These are phyloP conservation scores for Thoreauomyces humboldtii DNA, from an alignment of 192 early-diverging fungal genomes.

Conservation along the genomic window DNA sequence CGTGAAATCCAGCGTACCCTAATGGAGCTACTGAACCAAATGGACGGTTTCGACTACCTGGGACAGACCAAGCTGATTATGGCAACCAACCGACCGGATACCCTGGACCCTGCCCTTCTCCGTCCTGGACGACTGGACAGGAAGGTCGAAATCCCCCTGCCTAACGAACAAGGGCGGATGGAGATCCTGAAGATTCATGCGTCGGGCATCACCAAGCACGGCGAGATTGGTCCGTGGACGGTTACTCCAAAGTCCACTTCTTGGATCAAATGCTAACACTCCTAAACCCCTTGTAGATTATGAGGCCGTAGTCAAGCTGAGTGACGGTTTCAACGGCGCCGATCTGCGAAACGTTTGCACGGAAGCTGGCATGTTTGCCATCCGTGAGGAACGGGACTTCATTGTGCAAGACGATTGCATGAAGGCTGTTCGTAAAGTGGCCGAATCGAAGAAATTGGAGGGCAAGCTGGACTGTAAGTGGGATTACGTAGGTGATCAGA, in stretches of 20 bases:
- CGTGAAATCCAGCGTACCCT: conserved; percentile 98
- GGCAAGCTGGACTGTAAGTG: conserved; percentile 49
- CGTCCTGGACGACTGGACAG: conserved; percentile 94
- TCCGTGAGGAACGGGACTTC: conserved; percentile 98
- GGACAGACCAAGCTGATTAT: conserved; percentile 99
- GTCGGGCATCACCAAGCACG: conserved; percentile 88
- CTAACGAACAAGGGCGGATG: conserved; percentile 95
- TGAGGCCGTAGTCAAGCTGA: conserved; percentile 96
- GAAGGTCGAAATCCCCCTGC: conserved; percentile 99
- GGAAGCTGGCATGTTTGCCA: conserved; percentile 99
- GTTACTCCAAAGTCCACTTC: too few relatives aligned
- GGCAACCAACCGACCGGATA: conserved; percentile 99
- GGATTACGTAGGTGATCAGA: neutral
- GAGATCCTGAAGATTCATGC: conserved; percentile 99
- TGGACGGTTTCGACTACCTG: conserved; percentile 99
- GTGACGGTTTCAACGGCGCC: conserved; percentile 98
- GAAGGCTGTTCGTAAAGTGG: conserved; percentile 99
- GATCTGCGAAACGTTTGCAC: conserved; percentile 99
- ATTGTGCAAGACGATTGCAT: conserved; percentile 99
- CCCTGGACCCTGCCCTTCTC: conserved; percentile 95
- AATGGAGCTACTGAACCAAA: conserved; percentile 99
- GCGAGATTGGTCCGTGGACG: conserved; percentile 75
- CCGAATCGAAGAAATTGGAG: conserved; percentile 88
- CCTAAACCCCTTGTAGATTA: too few relatives aligned
- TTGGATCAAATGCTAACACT: neutral